Evolutionary conservation across 2,329 filamentous ascomycete genomes (phyloP).

Genomic region (Cordyceps javanica): DNA sequence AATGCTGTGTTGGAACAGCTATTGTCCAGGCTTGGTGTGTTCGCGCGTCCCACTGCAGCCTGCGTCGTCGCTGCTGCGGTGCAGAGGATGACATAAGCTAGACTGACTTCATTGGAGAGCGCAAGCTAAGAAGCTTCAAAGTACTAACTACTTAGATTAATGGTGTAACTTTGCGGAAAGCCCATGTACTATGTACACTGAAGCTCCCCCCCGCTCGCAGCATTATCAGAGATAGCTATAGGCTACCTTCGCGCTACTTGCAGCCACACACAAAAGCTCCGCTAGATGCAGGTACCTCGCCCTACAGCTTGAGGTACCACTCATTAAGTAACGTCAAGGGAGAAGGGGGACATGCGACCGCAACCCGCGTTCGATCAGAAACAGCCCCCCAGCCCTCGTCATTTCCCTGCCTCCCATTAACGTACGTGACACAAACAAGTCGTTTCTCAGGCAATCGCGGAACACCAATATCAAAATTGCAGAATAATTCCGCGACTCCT

Average conservation of each 20-base stretch:
- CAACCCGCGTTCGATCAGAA: slow-evolving; percentile 11
- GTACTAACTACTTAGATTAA: not conserved
- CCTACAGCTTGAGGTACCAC: no score
- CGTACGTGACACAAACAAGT: slow-evolving; percentile 3
- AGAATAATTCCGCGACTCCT: not conserved
- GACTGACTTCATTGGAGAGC: slow-evolving; percentile 24
- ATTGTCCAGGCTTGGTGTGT: not conserved
- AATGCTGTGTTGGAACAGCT: slow-evolving; percentile 16
- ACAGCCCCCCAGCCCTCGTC: slow-evolving; percentile 11
- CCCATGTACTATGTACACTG: not conserved
- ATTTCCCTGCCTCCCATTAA: slow-evolving; percentile 6
- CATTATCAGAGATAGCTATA: not conserved
- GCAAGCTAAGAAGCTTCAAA: not conserved
- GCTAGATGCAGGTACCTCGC: slow-evolving; percentile 4
- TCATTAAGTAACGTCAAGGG: not conserved
- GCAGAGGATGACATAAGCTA: slow-evolving; percentile 10
- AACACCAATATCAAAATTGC: not conserved
- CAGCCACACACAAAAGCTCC: not conserved
- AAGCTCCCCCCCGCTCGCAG: not conserved
- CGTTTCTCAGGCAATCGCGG: not conserved
- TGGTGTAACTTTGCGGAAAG: fast-evolving
- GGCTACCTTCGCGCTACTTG: not conserved
- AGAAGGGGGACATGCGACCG: slow-evolving; percentile 7
- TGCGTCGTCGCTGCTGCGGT: slow-evolving; percentile 20
- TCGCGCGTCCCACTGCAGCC: slow-evolving; percentile 33